These are phyloP conservation scores for Hypsizygus ulmarius DNA, from an alignment of 1,284 basidiomycete genomes.

Conservation along the genomic window DNA sequence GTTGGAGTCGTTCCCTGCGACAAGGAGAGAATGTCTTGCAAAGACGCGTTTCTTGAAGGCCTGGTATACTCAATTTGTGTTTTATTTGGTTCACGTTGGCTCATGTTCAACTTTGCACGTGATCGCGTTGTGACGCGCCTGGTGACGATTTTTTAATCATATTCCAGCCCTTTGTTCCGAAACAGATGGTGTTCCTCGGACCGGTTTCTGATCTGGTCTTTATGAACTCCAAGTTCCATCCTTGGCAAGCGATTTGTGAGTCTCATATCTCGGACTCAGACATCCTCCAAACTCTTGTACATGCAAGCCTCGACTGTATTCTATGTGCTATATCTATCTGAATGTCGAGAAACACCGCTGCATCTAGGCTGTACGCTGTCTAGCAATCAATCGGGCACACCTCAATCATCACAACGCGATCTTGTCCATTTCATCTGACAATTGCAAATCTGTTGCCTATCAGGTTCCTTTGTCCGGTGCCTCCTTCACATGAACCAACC, in stretches of 20 bases:
- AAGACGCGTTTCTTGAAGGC: slow-evolving; percentile 14
- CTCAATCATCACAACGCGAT: too few species aligned
- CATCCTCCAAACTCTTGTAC: too few species aligned
- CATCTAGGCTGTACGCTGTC: too few species aligned
- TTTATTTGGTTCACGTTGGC: slow-evolving; percentile 36
- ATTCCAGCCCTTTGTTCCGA: slow-evolving; percentile 13
- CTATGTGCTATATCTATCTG: too few species aligned
- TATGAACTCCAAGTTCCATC: slow-evolving; percentile 3
- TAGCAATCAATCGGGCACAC: too few species aligned
- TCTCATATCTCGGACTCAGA: too few species aligned
- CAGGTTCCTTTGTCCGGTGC: background rate
- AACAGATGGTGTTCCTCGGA: slow-evolving; percentile 7
- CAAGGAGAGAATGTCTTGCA: slow-evolving; percentile 14
- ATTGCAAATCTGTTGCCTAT: background rate
- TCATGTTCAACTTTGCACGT: slow-evolving; percentile 44
- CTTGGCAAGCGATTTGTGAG: too few species aligned
- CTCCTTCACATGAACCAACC: slow-evolving; percentile 9
- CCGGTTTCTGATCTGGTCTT: background rate
- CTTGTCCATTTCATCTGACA: background rate
- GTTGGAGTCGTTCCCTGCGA: slow-evolving; percentile 13
- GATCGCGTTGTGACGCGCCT: slow-evolving; percentile 33
- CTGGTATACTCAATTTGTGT: slow-evolving; percentile 10
- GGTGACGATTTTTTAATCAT: slow-evolving; percentile 18
- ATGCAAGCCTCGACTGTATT: too few species aligned
- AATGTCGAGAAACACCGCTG: too few species aligned